Conservation (phyloP, 2,329 filamentous ascomycete genomes). For the Pseudogymnoascus sp. region DNA sequence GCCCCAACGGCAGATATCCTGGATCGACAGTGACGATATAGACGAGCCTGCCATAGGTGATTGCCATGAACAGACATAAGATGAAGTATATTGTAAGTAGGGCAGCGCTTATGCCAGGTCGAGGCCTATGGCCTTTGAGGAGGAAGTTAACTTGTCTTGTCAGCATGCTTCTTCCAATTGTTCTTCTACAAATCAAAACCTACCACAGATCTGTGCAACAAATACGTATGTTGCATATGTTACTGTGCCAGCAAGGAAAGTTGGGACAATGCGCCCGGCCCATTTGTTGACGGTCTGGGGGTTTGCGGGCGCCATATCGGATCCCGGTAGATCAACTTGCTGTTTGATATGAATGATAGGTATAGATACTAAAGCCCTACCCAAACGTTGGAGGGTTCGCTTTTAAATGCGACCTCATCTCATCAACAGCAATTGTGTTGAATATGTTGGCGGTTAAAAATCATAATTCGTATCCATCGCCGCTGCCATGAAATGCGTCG, state of each 20-base stretch:
- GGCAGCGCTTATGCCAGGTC: slow-evolving; percentile 51
- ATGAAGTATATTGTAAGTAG: slow-evolving; percentile 67
- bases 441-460: not conserved
- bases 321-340: not conserved
- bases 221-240: slow-evolving; percentile 66
- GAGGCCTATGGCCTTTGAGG: slow-evolving; percentile 39
- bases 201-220: slow-evolving; percentile 60
- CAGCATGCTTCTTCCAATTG: slow-evolving; percentile 10
- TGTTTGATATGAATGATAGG: slow-evolving; percentile 7
- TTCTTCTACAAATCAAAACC: slow-evolving; percentile 27
- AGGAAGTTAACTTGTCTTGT: slow-evolving; percentile 60
- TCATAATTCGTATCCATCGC: not conserved
- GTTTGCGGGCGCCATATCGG: not conserved
- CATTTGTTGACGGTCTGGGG: slow-evolving; percentile 20
- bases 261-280: slow-evolving; percentile 49
- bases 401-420: slow-evolving; percentile 4
- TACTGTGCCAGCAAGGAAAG: slow-evolving; percentile 57
- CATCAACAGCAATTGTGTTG: not conserved
- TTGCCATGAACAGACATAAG: slow-evolving; percentile 57
- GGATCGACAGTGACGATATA: slow-evolving; percentile 61
- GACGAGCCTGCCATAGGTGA: slow-evolving; percentile 64
- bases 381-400: slow-evolving; percentile 4
- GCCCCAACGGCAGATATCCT: slow-evolving; percentile 63
- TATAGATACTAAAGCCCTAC: slow-evolving; percentile 1
- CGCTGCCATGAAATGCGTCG: not conserved